These are phyloP conservation scores for Lachnellula cervina DNA, from an alignment of 2,329 filamentous ascomycete species.

Conservation along the genomic window DNA sequence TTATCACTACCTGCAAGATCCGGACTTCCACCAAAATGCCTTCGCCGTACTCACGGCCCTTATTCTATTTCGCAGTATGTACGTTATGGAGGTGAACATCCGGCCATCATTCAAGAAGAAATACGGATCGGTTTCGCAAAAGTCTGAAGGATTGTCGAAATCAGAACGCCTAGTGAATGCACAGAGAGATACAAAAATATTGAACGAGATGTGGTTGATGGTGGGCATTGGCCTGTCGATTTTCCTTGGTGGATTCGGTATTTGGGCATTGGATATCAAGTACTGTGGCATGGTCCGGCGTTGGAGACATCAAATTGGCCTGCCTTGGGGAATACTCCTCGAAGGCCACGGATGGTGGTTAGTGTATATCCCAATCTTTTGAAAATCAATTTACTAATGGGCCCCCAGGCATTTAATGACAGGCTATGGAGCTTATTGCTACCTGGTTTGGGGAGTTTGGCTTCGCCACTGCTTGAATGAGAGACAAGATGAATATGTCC, in stretches of 20 bases:
- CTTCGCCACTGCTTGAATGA: slow-evolving; percentile 64
- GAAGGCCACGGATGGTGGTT: slow-evolving; percentile 71
- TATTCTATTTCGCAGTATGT: slow-evolving; percentile 55
- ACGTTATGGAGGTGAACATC: slow-evolving; percentile 63
- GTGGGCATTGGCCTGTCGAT: slow-evolving; percentile 54
- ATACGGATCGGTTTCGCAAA: slow-evolving; percentile 38
- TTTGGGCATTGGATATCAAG: slow-evolving; percentile 64
- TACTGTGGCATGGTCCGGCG: slow-evolving; percentile 43
- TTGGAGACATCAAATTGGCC: slow-evolving; percentile 58
- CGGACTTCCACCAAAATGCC: slow-evolving; percentile 67
- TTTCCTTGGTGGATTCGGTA: slow-evolving; percentile 61
- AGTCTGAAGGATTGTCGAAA: slow-evolving; percentile 51
- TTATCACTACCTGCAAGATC: slow-evolving; percentile 71
- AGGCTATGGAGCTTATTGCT: slow-evolving; percentile 64
- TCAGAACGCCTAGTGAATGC: slow-evolving; percentile 50
- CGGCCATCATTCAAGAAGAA: slow-evolving; percentile 44
- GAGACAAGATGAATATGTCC: slow-evolving; percentile 58
- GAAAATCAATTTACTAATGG: slow-evolving; percentile 1
- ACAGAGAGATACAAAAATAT: slow-evolving; percentile 49
- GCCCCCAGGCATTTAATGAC: slow-evolving; percentile 61
- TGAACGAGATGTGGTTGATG: slow-evolving; percentile 65
- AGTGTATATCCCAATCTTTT: slow-evolving; percentile 24
- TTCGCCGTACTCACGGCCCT: slow-evolving; percentile 59
- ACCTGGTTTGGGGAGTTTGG: slow-evolving; percentile 69
- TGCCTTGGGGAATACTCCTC: slow-evolving; percentile 68